These are phyloP conservation scores for Diversispora eburnea DNA, from an alignment of 192 early-diverging fungal species.

Conservation along the genomic window DNA sequence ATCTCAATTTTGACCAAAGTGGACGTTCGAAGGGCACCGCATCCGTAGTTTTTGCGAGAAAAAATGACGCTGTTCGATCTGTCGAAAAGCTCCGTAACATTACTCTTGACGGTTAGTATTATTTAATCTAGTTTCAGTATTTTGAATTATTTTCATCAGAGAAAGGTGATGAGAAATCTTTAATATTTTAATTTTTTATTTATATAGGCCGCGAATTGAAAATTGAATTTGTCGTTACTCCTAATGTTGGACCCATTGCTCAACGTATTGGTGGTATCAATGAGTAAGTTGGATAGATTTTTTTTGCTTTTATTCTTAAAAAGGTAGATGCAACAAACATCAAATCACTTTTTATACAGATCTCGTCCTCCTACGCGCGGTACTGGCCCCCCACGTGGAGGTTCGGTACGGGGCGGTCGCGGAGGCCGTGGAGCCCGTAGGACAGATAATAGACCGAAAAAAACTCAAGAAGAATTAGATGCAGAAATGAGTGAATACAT, in stretches of 20 bases:
- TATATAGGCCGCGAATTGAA: conserved; percentile 40
- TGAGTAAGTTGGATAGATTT: conserved; percentile 27
- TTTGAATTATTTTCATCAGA: background rate
- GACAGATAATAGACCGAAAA: conserved; percentile 35
- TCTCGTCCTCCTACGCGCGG: conserved; percentile 29
- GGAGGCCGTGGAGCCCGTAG: conserved; percentile 34
- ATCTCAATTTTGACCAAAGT: conserved; percentile 49
- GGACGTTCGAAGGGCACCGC: conserved; percentile 52
- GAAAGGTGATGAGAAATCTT: background rate
- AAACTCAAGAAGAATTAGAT: conserved; percentile 47
- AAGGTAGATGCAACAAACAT: no score
- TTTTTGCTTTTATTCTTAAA: background rate
- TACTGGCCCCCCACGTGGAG: conserved; percentile 35
- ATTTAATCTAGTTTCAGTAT: background rate
- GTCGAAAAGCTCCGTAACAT: conserved; percentile 48
- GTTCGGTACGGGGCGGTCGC: conserved; percentile 33
- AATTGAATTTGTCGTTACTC: conserved; percentile 47
- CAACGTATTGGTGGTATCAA: conserved; percentile 31
- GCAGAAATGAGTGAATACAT: conserved; percentile 51
- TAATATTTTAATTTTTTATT: background rate
- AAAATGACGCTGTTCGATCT: conserved; percentile 44
- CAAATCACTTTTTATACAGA: conserved; percentile 2
- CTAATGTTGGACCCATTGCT: conserved; percentile 35
- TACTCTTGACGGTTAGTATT: conserved; percentile 45
- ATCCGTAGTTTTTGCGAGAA: conserved; percentile 42